Evolutionary conservation across 768 basidiomycete species (phyloP), one percentile per base, ranked within the genome.

Genomic region (Mycena crocata): DNA sequence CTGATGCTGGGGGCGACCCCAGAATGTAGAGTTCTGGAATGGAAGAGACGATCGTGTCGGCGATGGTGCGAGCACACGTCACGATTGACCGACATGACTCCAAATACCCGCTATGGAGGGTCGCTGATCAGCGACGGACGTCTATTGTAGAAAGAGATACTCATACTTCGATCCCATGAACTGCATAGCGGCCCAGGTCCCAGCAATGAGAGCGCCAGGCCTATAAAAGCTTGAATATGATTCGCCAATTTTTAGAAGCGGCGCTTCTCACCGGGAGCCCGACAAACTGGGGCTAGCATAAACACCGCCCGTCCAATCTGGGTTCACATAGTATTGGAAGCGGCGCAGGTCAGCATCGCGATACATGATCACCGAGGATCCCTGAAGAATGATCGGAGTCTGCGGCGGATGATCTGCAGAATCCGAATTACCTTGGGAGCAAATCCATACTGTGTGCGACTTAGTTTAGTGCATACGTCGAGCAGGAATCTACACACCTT

Each of bases 171-270:
- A 84, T 31, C 97, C 97, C 82, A 98, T 91, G 76, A 94, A 89
- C 68, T 97, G 93, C 90, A 99, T 91, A 2, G 95, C 95, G 9
- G 97, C 97, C 95, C 96, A 99, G 31, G 95, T 90, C 49, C 94
- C 97, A 28, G 97, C 97, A 65, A 99, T 91, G 66, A 98, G 81
- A 0, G 96, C 90, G 8, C 97, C 98, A 0, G 96, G 94, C 40
- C 96, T 94, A 70, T 32, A 55, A 57, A 49, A 55, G 39, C 12
- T 28, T 39, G 46, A 57, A 44, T 44, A 39, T 57, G 7, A 51
- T 62, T 44, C 19, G 39, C 7, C 42, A 26, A 40, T 28, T 51
- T 40, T 23, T 48, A 50, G 26, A 34, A 55, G 42, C 17, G 55
- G 9, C 7, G 14, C 40, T 56, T 32, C 86, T 67, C 73, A 95